Conservation (phyloP, 495 filamentous ascomycete genomes). For the Immersiella caudata region DNA sequence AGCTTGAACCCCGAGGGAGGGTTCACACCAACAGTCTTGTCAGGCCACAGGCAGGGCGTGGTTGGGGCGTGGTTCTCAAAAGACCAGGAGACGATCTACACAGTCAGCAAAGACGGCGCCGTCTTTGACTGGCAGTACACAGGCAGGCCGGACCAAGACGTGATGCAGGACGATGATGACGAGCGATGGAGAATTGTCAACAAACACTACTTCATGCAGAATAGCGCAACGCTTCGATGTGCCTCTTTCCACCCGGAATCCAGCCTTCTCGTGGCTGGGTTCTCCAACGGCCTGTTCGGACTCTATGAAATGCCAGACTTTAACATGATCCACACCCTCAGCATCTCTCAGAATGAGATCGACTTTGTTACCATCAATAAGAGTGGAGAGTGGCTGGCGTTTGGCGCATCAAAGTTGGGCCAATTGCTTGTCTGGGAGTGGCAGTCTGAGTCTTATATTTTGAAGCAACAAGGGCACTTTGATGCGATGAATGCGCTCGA, state of each 20-base stretch:
- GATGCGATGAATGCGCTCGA: conserved; percentile 93
- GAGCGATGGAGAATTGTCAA: conserved; percentile 83
- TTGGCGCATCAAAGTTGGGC: conserved; percentile 93
- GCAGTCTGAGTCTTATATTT: conserved; percentile 99
- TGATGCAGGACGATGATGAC: conserved; percentile 59
- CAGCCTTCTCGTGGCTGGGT: conserved; percentile 86
- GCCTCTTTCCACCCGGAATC: conserved; percentile 84
- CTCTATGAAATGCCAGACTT: conserved; percentile 97
- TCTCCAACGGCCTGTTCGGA: conserved; percentile 90
- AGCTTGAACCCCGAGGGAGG: conserved; percentile 84
- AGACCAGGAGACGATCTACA: conserved; percentile 75
- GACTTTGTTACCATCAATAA: conserved; percentile 91
- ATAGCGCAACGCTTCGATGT: conserved; percentile 82
- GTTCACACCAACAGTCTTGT: conserved; percentile 84
- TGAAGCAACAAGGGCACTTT: conserved; percentile 97
- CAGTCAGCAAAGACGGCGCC: conserved; percentile 60
- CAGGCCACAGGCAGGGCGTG: conserved; percentile 86
- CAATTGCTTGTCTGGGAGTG: conserved; percentile 98
- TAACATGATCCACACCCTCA: conserved; percentile 85
- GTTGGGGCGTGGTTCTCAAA: conserved; percentile 89
- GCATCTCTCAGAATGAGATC: conserved; percentile 94
- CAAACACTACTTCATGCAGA: conserved; percentile 90
- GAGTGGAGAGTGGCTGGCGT: conserved; percentile 94
- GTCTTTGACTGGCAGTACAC: conserved; percentile 69
- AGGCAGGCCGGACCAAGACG: conserved; percentile 57